Conservation (phyloP, 2,329 filamentous ascomycete genomes). For the Aspergillus luchuensis region DNA sequence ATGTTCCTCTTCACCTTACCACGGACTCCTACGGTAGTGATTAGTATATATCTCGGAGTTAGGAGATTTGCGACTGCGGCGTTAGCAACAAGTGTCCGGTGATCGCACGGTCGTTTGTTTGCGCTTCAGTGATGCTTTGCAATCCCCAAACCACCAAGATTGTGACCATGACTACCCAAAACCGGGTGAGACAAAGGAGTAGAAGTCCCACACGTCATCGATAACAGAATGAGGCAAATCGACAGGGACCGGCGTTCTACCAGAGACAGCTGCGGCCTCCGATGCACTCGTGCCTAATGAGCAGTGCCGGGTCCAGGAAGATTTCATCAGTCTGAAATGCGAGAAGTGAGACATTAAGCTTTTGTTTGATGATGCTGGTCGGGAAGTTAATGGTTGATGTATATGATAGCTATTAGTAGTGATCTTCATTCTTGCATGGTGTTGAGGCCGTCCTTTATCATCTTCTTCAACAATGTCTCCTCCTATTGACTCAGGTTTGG, state of each 20-base stretch:
- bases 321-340: constrained; percentile 10
- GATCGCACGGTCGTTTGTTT: not conserved
- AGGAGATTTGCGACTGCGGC: constrained; percentile 2
- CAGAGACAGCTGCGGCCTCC: not conserved
- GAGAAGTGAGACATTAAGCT: constrained; percentile 10
- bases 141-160: not conserved
- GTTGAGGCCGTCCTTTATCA: not conserved
- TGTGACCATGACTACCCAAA: not conserved
- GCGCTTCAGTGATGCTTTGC: not conserved
- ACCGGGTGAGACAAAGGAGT: not conserved
- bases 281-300: constrained; percentile 23
- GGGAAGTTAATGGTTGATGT: constrained; percentile 5
- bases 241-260: not conserved
- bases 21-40: no score
- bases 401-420: not conserved
- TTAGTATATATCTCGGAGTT: not conserved
- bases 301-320: constrained; percentile 5
- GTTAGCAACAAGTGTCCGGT: constrained; percentile 5
- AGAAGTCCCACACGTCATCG: not conserved
- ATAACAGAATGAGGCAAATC: constrained; percentile 9
- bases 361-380: not conserved
- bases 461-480: not conserved
- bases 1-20: no score
- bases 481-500: not conserved
- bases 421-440: not conserved